Conservation (phyloP, 2,329 filamentous ascomycete genomes). For the Sclerotinia nivalis region DNA sequence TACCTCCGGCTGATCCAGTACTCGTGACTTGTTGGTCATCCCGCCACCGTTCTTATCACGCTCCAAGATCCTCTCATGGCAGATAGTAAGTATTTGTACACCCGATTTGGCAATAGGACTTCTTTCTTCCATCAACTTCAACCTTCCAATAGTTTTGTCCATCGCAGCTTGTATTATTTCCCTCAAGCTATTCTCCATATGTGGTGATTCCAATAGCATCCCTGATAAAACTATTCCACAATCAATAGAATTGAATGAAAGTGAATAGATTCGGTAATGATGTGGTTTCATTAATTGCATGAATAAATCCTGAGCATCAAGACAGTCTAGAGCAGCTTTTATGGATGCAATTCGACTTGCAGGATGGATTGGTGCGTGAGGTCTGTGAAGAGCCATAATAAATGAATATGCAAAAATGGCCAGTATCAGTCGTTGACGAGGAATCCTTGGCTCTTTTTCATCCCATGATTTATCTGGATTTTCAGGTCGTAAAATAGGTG, state of each 20-base stretch:
- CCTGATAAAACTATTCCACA: slow-evolving; percentile 10
- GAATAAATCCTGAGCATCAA: slow-evolving; percentile 25
- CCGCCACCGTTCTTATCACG: background rate
- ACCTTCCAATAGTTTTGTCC: background rate
- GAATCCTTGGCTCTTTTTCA: background rate
- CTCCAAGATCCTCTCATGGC: background rate
- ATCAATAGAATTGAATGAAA: slow-evolving; percentile 24
- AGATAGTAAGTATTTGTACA: slow-evolving; percentile 15
- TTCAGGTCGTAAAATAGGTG: background rate
- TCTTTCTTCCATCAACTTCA: background rate
- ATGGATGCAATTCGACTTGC: slow-evolving; percentile 23
- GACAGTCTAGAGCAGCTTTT: slow-evolving; percentile 23
- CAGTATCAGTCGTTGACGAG: background rate
- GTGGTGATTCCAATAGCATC: background rate
- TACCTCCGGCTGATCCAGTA: no score
- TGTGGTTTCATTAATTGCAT: slow-evolving; percentile 19
- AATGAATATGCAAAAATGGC: slow-evolving; percentile 20
- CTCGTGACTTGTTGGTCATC: background rate
- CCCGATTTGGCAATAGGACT: slow-evolving; percentile 9
- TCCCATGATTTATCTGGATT: slow-evolving; percentile 12
- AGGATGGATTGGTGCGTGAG: slow-evolving; percentile 21
- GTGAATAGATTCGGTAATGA: slow-evolving; percentile 23
- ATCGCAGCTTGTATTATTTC: slow-evolving; percentile 16
- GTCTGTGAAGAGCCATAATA: slow-evolving; percentile 25
- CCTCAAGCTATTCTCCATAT: background rate